Base-by-base conservation (phyloP, 352 stramenopile species). In the Globisporangium sylvaticum region DNA sequence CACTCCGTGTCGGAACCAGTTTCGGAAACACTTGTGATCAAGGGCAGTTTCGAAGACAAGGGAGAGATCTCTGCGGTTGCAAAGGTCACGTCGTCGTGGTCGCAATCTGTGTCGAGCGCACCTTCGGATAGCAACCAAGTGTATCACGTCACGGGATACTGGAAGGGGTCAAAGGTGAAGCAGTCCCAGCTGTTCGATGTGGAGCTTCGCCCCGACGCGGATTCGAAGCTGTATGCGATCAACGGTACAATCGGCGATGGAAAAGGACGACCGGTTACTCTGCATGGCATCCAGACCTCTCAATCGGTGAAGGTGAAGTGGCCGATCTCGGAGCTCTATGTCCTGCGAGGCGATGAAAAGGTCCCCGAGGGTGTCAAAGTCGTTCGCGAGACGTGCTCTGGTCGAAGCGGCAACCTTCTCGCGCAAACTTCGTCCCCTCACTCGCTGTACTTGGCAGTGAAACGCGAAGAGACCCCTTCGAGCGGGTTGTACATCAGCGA, bases 101-200 rank as follows among this genome's bases (percentile, higher is more conserved):
- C 79, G 4, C 76, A 79, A 20, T 77, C 71, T 4, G 61, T 79
- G 25, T 15, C 64, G 39, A 44, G 39, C 6, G n/a, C 46, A 29
- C 5, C 42, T 20, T 42, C 25, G 1, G 64, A 76, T 22, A 65
- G 67, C 50, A 73, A 32, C 15, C 71, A 56, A 22, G 70, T 83
- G 25, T 88, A 90, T 44, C 80, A 79, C 3, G 60, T 95, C 14
- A 83, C 73, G 0, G 88, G 88, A 10, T 87, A 90, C 64, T 96
- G 88, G 88, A 92, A 84, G 56, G 87, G 70, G 37, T 70, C 68
- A 1, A 92, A 90, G 56, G 76, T 79, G n/a, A 90, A 86, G 58
- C 76, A 78, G 54, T 69, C 83, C 4, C 87, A 96, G 65, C 76
- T 96, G 6, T 84, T 93, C 39, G 79, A 95, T 61, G 75, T 96